phyloP scores from a whole-genome alignment of 163 green algal species.

The Smithsoniella earleae region DNA sequence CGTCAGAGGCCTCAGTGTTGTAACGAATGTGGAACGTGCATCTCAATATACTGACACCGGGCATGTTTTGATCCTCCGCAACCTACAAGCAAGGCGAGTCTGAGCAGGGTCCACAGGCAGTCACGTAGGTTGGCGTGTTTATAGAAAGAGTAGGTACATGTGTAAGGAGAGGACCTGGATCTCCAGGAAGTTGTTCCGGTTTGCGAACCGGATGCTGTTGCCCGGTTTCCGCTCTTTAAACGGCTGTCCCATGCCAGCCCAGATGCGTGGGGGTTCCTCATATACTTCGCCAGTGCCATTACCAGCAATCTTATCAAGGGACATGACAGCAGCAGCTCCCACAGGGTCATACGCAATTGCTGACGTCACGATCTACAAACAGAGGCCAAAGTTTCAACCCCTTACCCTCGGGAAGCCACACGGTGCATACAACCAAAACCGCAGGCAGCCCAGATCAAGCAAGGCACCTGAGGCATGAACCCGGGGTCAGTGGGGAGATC shows the following conservation, averaged over 20 bases:
- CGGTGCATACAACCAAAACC: not conserved
- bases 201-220: constrained; percentile 20
- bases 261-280: not conserved
- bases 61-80: not conserved
- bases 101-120: too few species aligned
- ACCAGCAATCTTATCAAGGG: not conserved
- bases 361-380: constrained; percentile 2
- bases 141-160: not conserved
- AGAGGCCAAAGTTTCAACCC: not conserved
- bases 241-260: not conserved
- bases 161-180: not conserved
- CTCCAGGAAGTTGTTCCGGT: constrained; percentile 31
- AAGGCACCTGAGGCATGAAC: constrained; percentile 41
- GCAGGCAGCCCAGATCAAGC: not conserved
- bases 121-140: too few species aligned
- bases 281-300: not conserved
- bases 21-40: constrained; percentile 6
- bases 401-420: not conserved
- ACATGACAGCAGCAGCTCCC: not conserved
- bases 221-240: constrained; percentile 20
- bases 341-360: constrained; percentile 16
- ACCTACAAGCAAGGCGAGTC: constrained; percentile 22
- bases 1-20: not conserved
- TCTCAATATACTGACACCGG: not conserved
- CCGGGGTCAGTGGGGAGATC: constrained; percentile 37